Evolutionary conservation across 116 monocot species (phyloP).

Genomic region (Zostera marina): DNA sequence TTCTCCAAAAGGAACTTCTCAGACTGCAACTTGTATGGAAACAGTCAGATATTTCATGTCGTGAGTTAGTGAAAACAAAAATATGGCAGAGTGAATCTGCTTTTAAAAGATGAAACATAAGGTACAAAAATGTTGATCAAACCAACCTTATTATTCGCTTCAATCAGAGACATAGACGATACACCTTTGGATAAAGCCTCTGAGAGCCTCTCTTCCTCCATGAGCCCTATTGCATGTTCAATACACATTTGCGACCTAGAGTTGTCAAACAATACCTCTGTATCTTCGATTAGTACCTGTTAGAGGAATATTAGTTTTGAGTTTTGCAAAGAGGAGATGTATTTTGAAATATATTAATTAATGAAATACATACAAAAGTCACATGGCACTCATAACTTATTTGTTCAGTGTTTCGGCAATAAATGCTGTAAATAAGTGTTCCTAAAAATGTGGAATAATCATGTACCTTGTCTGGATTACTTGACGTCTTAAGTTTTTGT

Average conservation of each 20-base stretch:
- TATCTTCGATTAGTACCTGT: slow-evolving; percentile 54
- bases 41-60: not conserved
- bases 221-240: slow-evolving; percentile 82
- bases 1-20: slow-evolving; percentile 67
- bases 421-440: no score
- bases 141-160: slow-evolving; percentile 46
- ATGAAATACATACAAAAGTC: no score
- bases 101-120: not conserved
- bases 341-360: not conserved
- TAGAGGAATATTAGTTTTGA: not conserved
- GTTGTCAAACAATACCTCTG: slow-evolving; percentile 51
- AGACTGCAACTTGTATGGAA: slow-evolving; percentile 18
- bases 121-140: not conserved
- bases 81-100: not conserved
- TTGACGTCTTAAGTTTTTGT: slow-evolving; percentile 38
- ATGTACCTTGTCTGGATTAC: slow-evolving; percentile 44
- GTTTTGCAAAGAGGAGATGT: slow-evolving; percentile 1
- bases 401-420: no score
- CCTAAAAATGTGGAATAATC: not conserved
- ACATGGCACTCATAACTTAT: no score
- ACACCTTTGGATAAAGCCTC: slow-evolving; percentile 73
- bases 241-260: slow-evolving; percentile 78
- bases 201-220: slow-evolving; percentile 79
- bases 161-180: slow-evolving; percentile 51
- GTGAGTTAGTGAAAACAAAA: not conserved